phyloP scores from a whole-genome alignment of 2,329 filamentous ascomycete species.

The Stemphylium lycopersici region DNA sequence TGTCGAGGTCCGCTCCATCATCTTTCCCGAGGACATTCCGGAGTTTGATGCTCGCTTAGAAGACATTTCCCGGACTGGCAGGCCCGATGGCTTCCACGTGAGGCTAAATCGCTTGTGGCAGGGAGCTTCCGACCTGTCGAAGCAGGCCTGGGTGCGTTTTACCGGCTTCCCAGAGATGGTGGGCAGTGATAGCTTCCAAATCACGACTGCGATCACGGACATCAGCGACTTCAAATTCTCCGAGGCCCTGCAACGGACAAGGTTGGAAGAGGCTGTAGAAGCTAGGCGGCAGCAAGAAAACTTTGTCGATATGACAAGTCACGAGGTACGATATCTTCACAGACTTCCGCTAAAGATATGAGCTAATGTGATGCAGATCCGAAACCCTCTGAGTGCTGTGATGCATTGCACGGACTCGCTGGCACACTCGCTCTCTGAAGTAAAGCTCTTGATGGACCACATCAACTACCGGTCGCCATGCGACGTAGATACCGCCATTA shows the following conservation, averaged over 20 bases:
- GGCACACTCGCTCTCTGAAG: constrained; percentile 1
- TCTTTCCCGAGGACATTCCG: neutral
- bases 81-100: neutral
- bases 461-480: neutral
- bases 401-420: constrained; percentile 7
- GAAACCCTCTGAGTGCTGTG: constrained; percentile 3
- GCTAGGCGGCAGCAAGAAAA: constrained; percentile 5
- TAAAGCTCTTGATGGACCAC: neutral
- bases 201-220: constrained; percentile 1
- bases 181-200: neutral
- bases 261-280: constrained; percentile 1
- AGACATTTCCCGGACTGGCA: neutral
- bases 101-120: neutral
- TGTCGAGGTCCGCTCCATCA: neutral
- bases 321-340: neutral
- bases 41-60: neutral
- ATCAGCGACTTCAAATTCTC: constrained; percentile 4
- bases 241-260: neutral
- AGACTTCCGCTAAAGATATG: neutral
- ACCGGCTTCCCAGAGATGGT: neutral
- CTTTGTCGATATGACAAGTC: too few relatives aligned
- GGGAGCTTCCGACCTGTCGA: neutral
- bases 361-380: neutral
- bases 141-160: constrained; percentile 2
- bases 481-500: neutral